These are phyloP conservation scores for Globisporangium nodosum DNA, from an alignment of 352 stramenopile genomes.

Conservation along the genomic window DNA sequence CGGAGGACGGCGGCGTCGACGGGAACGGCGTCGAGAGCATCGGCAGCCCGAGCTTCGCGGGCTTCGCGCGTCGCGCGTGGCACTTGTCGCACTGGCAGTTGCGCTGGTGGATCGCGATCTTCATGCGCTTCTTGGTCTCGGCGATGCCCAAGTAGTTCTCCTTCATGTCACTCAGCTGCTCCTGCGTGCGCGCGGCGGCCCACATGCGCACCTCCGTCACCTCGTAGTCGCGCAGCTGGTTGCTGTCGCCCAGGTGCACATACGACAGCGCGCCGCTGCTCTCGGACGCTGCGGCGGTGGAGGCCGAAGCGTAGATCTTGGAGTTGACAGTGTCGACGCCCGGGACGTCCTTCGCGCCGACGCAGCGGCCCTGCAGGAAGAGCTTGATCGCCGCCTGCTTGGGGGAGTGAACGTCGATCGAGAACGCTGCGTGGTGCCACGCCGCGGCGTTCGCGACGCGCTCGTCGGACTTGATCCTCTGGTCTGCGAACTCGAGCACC, in stretches of 20 bases:
- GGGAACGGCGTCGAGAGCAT: slow-evolving; percentile 28
- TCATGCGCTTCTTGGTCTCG: slow-evolving; percentile 78
- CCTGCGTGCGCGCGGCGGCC: slow-evolving; percentile 56
- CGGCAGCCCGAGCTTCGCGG: slow-evolving; percentile 20
- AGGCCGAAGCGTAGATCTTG: slow-evolving; percentile 2
- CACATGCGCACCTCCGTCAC: slow-evolving; percentile 78
- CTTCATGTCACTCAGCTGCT: slow-evolving; percentile 81
- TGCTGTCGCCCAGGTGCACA: slow-evolving; percentile 32
- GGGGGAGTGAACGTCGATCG: slow-evolving; percentile 47
- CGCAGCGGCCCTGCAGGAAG: slow-evolving; percentile 51
- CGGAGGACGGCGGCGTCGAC: slow-evolving; percentile 29
- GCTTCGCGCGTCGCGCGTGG: slow-evolving; percentile 47
- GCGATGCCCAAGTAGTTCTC: slow-evolving; percentile 85
- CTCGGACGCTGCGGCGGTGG: background rate
- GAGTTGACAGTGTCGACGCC: slow-evolving; percentile 28
- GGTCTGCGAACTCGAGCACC: slow-evolving; percentile 36
- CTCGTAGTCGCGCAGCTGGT: slow-evolving; percentile 45
- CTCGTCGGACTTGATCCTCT: slow-evolving; percentile 39
- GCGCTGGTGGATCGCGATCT: slow-evolving; percentile 79
- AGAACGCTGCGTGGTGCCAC: slow-evolving; percentile 74
- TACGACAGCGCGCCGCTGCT: slow-evolving; percentile 19
- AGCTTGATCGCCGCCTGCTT: slow-evolving; percentile 48
- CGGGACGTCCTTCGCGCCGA: slow-evolving; percentile 38
- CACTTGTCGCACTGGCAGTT: slow-evolving; percentile 82
- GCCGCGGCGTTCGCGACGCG: slow-evolving; percentile 28